Base-by-base conservation (phyloP, 768 basidiomycete genomes). In the Obba rivulosa region DNA sequence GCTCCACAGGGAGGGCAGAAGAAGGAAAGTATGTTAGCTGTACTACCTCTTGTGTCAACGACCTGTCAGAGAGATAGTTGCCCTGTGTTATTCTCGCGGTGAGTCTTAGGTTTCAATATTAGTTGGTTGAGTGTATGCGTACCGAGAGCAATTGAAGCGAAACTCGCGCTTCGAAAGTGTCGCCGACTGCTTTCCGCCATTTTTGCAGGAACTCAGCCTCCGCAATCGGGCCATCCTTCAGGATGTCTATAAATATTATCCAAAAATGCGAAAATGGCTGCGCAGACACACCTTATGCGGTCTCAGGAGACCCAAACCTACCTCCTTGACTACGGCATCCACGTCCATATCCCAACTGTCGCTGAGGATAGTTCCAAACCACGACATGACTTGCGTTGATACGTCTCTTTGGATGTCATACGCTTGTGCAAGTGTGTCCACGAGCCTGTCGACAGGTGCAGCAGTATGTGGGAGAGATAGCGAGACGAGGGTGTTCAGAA, bases 101-200 rank as follows among this genome's bases (percentile, higher is more conserved):
- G 16, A 38, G 42, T 25, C 18, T 40, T 42, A 40, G 43, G 25
- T 39, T n/a, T n/a, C n/a, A 21, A 24, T 16, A 23, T 2, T 21
- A 10, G 21, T 34, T 2, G 13, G 24, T 11, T 25, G 42, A 24
- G 23, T 4, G 34, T 24, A 44, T 54, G 60, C 76, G 55, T 63
- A 95, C 93, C 40, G 75, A 73, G n/a, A 96, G 80, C 4, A 90
- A 66, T 1, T 69, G 56, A 2, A 96, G 59, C 17, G 80, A 73
- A n/a, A 91, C 79, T 2, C 66, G 46, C 2, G 74, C 64, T 47
- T 77, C 77, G 60, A 90, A 95, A 2, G 80, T 75, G 62, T 94
- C 91, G 1, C 93, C 92, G 1, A 92, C 85, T 8, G 76, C 72
- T 0, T 65, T 63, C 48, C 76, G 81, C 95, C 95, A 97, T 46